phyloP scores from a whole-genome alignment of 305 asterid genomes.

The Fraxinus latifolia region DNA sequence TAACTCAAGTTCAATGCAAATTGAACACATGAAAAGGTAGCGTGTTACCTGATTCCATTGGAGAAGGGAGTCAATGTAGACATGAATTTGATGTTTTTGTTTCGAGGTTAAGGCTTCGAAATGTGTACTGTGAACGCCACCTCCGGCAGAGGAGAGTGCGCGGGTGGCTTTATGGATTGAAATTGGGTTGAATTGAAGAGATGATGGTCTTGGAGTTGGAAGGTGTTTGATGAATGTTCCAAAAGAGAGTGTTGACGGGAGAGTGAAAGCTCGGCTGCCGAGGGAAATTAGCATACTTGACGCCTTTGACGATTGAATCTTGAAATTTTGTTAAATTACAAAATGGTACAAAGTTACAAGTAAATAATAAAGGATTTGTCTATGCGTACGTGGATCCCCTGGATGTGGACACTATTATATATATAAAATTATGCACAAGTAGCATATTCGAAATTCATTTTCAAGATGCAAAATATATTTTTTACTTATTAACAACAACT shows the following conservation, averaged over 20 bases:
- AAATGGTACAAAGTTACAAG: neutral
- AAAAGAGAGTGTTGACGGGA: conserved; percentile 32
- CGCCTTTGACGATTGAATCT: conserved; percentile 14
- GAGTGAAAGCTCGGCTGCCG: conserved; percentile 18
- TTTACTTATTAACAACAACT: neutral
- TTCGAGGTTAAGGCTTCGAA: conserved; percentile 42
- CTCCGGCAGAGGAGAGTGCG: conserved; percentile 22
- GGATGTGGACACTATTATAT: too few relatives aligned
- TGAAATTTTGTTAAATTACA: neutral
- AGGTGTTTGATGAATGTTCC: conserved; percentile 71
- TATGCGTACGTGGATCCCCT: too few relatives aligned
- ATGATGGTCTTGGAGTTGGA: conserved; percentile 29
- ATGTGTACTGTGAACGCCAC: conserved; percentile 28
- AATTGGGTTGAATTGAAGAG: conserved; percentile 25
- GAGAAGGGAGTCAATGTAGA: conserved; percentile 67
- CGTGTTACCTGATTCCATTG: conserved; percentile 80
- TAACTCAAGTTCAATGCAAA: neutral
- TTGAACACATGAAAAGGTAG: neutral
- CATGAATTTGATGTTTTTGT: conserved; percentile 61
- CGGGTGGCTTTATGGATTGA: conserved; percentile 16
- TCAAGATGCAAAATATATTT: neutral
- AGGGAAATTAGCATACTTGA: conserved; percentile 45
- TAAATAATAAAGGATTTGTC: too few relatives aligned
- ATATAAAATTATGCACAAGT: too few relatives aligned
- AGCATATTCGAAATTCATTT: neutral